Evolutionary conservation across 2,329 filamentous ascomycete genomes (phyloP).

Genomic region (Sclerotinia minor): DNA sequence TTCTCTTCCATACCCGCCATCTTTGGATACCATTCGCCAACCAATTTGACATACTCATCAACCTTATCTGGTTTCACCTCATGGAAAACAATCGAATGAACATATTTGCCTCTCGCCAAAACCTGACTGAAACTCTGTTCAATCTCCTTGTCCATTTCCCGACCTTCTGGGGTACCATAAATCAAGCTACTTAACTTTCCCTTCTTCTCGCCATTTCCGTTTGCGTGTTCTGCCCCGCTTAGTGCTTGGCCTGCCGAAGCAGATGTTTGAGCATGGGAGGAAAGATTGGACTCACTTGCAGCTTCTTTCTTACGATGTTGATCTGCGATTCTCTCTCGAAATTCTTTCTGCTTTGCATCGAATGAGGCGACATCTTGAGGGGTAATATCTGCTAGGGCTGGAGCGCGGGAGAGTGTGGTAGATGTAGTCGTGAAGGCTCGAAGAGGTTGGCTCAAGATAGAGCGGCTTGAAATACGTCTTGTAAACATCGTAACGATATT

Average conservation of each 20-base stretch:
- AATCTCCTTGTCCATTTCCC: constrained; percentile 92
- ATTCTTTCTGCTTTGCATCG: constrained; percentile 79
- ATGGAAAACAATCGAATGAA: constrained; percentile 96
- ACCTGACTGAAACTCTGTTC: constrained; percentile 96
- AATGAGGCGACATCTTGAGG: constrained; percentile 72
- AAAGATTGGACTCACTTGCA: constrained; percentile 64
- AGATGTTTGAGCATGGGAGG: constrained; percentile 40
- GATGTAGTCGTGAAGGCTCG: constrained; percentile 58
- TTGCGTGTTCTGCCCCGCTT: constrained; percentile 58
- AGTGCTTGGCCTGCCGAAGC: constrained; percentile 55
- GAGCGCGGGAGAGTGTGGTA: constrained; percentile 51
- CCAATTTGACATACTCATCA: constrained; percentile 87
- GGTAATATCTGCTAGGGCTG: constrained; percentile 84
- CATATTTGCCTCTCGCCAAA: constrained; percentile 92
- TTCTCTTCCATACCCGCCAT: constrained; percentile 85
- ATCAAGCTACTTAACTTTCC: constrained; percentile 82
- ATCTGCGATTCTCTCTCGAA: constrained; percentile 77
- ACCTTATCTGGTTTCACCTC: constrained; percentile 94
- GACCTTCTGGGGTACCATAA: constrained; percentile 94
- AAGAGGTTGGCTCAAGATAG: constrained; percentile 44
- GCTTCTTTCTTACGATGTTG: constrained; percentile 75
- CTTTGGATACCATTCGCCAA: constrained; percentile 87
- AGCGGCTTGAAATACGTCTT: constrained; percentile 34
- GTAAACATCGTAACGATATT: constrained; percentile 36
- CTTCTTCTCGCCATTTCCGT: constrained; percentile 63